Percentiles rank a stretch among this genome's conserved stretches.
phyloP scores from a whole-genome alignment of 192 early-diverging fungal species.

The Gamsiella multidivaricata region DNA sequence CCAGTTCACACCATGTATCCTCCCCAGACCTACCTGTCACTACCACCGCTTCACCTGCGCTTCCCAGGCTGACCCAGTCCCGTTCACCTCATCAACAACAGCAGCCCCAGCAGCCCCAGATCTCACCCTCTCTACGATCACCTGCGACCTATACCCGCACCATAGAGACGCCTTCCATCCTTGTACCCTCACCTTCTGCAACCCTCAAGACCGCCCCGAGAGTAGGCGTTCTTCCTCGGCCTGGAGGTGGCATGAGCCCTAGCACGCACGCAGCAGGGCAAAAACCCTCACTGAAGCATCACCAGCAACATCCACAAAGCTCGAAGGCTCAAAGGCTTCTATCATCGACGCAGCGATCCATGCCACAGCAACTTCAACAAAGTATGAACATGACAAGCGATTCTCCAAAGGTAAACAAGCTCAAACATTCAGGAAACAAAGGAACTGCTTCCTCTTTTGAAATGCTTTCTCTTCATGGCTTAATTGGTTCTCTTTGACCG shows the following conservation, averaged over 20 bases:
- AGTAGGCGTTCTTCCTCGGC: neutral
- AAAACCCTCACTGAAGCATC: neutral
- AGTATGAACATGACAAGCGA: neutral
- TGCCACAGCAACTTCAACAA: neutral
- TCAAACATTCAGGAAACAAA: neutral
- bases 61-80: slow-evolving; percentile 9
- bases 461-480: neutral
- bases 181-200: slow-evolving; percentile 5
- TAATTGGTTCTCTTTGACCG: neutral
- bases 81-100: slow-evolving; percentile 9
- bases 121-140: neutral
- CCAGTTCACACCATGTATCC: neutral
- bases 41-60: slow-evolving; percentile 12
- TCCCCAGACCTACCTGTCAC: slow-evolving; percentile 4
- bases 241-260: slow-evolving; percentile 1
- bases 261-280: neutral
- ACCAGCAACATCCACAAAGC: slow-evolving; percentile 16
- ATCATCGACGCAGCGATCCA: slow-evolving; percentile 11
- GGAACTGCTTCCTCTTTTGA: neutral
- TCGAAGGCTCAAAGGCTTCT: slow-evolving; percentile 4
- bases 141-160: slow-evolving; percentile 33
- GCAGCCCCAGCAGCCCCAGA: neutral
- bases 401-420: slow-evolving; percentile 16
- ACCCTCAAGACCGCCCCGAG: neutral
- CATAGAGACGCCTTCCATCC: slow-evolving; percentile 10